Evolutionary conservation across 2,329 filamentous ascomycete species (phyloP).

Genomic region (Alternaria brassicicola): DNA sequence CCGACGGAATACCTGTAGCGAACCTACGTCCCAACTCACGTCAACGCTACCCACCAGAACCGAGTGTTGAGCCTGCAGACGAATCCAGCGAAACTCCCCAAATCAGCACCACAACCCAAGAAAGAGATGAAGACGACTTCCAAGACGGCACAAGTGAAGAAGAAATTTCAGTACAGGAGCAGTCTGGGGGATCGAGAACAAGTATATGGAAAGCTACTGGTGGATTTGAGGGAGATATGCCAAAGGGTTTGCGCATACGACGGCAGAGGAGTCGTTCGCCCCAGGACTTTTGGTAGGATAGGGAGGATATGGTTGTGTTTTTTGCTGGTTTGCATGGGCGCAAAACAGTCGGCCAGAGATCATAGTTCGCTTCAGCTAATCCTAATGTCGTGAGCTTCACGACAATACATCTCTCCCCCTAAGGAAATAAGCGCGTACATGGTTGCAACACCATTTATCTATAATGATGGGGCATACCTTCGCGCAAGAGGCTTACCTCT

Average conservation of each 20-base stretch:
- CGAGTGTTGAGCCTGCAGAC: not conserved
- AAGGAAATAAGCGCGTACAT: too few species aligned
- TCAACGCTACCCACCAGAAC: not conserved
- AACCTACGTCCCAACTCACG: not conserved
- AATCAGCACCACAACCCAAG: accelerated
- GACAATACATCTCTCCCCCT: too few species aligned
- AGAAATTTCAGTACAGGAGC: not conserved
- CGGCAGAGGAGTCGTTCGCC: not conserved
- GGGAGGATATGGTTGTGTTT: too few species aligned
- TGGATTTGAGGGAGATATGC: not conserved
- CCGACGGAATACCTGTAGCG: not conserved
- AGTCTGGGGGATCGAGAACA: accelerated
- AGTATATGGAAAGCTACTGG: not conserved
- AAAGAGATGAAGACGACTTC: not conserved
- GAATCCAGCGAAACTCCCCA: not conserved
- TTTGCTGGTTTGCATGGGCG: too few species aligned
- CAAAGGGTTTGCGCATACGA: not conserved
- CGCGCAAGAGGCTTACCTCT: too few species aligned
- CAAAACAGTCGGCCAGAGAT: too few species aligned
- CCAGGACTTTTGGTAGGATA: not conserved
- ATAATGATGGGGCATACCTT: too few species aligned
- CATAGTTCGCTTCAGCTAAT: too few species aligned
- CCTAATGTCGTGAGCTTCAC: too few species aligned
- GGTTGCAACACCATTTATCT: too few species aligned
- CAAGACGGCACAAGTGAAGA: not conserved